These are phyloP conservation scores for Earliella scabrosa DNA, from an alignment of 1,284 basidiomycete species.

Conservation along the genomic window DNA sequence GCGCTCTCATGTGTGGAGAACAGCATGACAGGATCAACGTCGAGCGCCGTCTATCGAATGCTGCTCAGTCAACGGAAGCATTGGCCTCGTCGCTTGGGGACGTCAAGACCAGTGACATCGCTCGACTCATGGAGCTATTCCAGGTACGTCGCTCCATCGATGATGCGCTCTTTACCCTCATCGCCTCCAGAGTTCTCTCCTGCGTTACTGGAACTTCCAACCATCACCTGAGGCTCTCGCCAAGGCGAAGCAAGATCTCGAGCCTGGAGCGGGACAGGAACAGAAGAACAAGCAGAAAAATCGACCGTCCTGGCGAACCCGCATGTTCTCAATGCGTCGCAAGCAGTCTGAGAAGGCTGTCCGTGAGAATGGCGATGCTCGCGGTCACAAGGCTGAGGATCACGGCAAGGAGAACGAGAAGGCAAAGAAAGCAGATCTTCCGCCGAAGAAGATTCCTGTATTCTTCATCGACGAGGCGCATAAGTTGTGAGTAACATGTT, in stretches of 20 bases:
- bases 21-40: constrained; percentile 78
- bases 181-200: constrained; percentile 57
- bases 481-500: constrained; percentile 57
- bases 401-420: constrained; percentile 34
- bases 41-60: constrained; percentile 59
- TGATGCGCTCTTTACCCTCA: not conserved
- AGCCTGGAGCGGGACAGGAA: constrained; percentile 11
- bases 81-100: constrained; percentile 39
- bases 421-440: constrained; percentile 39
- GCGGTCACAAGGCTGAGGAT: constrained; percentile 17
- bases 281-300: constrained; percentile 11
- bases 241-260: constrained; percentile 17
- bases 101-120: constrained; percentile 78
- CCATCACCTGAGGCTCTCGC: constrained; percentile 36
- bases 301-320: constrained; percentile 26
- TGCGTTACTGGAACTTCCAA: constrained; percentile 73
- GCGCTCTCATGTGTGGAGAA: not conserved
- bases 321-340: constrained; percentile 27
- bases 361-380: constrained; percentile 31
- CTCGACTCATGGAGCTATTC: constrained; percentile 83
- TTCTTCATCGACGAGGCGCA: constrained; percentile 86
- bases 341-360: constrained; percentile 14
- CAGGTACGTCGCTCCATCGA: constrained; percentile 47
- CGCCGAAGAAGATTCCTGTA: constrained; percentile 74
- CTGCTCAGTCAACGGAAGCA: constrained; percentile 31